phyloP scores from a whole-genome alignment of 495 filamentous ascomycete genomes.

The Copromyces sp. region DNA sequence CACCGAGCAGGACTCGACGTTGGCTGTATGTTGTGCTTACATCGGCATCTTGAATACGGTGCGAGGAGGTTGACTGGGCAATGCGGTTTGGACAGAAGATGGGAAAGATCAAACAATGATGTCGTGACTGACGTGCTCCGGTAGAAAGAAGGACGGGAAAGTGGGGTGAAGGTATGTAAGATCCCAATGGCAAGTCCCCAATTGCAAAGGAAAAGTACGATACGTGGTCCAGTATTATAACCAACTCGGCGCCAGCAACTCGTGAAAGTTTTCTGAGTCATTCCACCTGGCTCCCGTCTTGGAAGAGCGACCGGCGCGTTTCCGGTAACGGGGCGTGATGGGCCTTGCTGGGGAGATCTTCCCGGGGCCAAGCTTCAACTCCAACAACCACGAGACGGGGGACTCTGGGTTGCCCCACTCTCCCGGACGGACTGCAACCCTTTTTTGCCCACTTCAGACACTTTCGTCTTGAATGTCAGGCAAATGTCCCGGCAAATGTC shows the following conservation, averaged over 20 bases:
- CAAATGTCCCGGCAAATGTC: neutral
- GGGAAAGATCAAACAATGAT: neutral
- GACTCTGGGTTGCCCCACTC: neutral
- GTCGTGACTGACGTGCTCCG: neutral
- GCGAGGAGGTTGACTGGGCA: neutral
- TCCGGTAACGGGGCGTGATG: neutral
- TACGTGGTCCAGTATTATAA: neutral
- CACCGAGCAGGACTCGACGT: neutral
- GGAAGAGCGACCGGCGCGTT: neutral
- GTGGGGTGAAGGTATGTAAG: neutral
- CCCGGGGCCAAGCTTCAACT: neutral
- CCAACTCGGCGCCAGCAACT: neutral
- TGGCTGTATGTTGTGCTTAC: conserved; percentile 13
- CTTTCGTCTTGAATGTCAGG: neutral
- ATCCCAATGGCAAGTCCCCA: neutral
- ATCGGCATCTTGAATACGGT: conserved; percentile 24
- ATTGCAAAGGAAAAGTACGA: neutral
- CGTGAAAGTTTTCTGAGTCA: neutral
- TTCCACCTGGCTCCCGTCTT: neutral
- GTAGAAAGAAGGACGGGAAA: conserved; percentile 3
- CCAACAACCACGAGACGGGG: neutral
- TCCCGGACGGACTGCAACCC: neutral
- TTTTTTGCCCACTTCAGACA: neutral
- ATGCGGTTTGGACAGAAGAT: neutral
- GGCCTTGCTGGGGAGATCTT: neutral